Conservation (phyloP, 2,329 filamentous ascomycete genomes). For the Penicillium paneum region DNA sequence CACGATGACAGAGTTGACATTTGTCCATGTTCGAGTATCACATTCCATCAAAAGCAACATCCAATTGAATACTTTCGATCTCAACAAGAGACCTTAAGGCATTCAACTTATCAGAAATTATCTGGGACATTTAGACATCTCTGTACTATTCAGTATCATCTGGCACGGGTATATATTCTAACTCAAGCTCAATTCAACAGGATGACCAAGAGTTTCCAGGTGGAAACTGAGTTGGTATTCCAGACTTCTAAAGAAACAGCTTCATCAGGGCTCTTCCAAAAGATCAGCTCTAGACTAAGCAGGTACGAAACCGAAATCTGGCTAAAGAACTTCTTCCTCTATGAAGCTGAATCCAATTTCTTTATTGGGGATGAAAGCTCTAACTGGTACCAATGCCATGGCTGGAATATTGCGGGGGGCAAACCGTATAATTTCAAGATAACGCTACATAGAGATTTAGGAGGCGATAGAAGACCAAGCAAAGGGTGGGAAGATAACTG, state of each 20-base stretch:
- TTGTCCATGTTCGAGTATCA: too few species aligned
- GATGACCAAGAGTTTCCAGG: background rate
- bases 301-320: constrained; percentile 1
- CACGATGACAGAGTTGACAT: too few species aligned
- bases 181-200: background rate
- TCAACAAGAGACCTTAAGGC: background rate
- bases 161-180: background rate
- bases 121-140: background rate
- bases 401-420: background rate
- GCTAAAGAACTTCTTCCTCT: background rate
- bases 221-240: background rate
- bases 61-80: background rate
- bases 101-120: background rate
- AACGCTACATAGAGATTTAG: background rate
- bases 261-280: background rate
- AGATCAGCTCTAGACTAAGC: background rate
- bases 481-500: constrained; percentile 1
- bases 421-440: background rate
- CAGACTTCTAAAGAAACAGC: background rate
- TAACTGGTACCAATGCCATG: constrained; percentile 5
- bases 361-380: background rate
- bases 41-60: too few species aligned
- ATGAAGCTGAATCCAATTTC: background rate
- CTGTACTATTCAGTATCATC: background rate
- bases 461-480: background rate